Percentiles rank a stretch among this genome's conserved stretches.
These are phyloP conservation scores for Xylaria sp. DNA, from an alignment of 2,329 filamentous ascomycete genomes.

Conservation along the genomic window DNA sequence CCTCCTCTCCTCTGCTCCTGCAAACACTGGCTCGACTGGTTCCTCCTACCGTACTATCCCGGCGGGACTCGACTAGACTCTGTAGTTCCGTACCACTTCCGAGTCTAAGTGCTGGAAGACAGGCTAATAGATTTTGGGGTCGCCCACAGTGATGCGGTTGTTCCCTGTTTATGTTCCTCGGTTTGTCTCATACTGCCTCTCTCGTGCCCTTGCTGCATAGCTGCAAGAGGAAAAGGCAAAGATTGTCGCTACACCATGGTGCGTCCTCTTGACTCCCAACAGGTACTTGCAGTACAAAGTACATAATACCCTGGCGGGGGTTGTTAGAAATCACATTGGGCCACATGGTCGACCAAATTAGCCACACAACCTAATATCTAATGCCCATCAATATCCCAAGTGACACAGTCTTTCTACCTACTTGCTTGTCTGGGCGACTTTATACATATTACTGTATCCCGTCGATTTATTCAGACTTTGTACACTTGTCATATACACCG, in stretches of 20 bases:
- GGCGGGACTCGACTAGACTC: conserved; percentile 41
- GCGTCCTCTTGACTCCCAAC: conserved; percentile 39
- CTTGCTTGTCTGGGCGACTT: conserved; percentile 29
- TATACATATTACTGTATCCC: conserved; percentile 22
- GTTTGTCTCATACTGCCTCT: conserved; percentile 46
- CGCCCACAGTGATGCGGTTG: conserved; percentile 46
- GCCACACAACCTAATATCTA: conserved; percentile 49
- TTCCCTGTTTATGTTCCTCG: conserved; percentile 47
- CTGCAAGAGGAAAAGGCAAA: conserved; percentile 46
- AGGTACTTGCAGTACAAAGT: conserved; percentile 36
- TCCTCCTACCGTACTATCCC: conserved; percentile 35
- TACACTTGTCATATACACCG: conserved; percentile 23
- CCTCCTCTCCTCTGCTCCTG: conserved; percentile 35
- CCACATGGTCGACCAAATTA: conserved; percentile 49
- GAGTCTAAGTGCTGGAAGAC: conserved; percentile 33
- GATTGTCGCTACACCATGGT: conserved; percentile 49
- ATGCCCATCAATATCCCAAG: conserved; percentile 43
- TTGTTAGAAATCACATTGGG: conserved; percentile 46
- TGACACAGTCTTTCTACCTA: conserved; percentile 39
- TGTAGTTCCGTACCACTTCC: conserved; percentile 35
- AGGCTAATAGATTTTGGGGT: conserved; percentile 43
- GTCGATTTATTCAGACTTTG: conserved; percentile 22
- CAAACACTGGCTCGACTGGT: conserved; percentile 36
- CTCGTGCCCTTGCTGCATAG: conserved; percentile 47
- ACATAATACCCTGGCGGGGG: conserved; percentile 45